phyloP scores from a whole-genome alignment of 1,284 basidiomycete genomes.

The Cystobasidium pallidum region DNA sequence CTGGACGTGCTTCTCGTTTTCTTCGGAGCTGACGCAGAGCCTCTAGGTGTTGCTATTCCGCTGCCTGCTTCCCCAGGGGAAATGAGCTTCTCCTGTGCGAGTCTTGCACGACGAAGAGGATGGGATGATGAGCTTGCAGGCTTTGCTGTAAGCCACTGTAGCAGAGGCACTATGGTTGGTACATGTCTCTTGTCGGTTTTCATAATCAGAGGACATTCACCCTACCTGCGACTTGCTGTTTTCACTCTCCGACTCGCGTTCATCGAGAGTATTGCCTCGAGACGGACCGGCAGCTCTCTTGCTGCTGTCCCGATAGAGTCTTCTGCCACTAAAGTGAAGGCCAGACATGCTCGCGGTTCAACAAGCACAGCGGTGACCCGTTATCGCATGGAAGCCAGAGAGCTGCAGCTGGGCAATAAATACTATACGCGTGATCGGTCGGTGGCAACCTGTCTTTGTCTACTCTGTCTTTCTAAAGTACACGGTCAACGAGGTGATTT shows the following conservation, averaged over 20 bases:
- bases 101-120: neutral
- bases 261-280: neutral
- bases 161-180: neutral
- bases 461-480: neutral
- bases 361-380: too few relatives aligned
- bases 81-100: conserved; percentile 27
- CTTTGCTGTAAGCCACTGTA: conserved; percentile 3
- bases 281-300: neutral
- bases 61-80: conserved; percentile 30
- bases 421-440: neutral
- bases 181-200: too few relatives aligned
- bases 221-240: conserved; percentile 11
- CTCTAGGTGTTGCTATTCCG: conserved; percentile 12
- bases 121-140: neutral
- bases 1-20: neutral
- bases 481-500: neutral
- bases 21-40: too few relatives aligned
- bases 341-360: neutral
- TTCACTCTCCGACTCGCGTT: neutral
- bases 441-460: neutral
- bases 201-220: too few relatives aligned
- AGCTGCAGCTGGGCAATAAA: neutral
- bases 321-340: neutral
- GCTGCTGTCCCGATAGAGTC: neutral
- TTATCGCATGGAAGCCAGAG: neutral